Conservation (phyloP, 176 grass and related monocot species). For the Carex myosuroides region DNA sequence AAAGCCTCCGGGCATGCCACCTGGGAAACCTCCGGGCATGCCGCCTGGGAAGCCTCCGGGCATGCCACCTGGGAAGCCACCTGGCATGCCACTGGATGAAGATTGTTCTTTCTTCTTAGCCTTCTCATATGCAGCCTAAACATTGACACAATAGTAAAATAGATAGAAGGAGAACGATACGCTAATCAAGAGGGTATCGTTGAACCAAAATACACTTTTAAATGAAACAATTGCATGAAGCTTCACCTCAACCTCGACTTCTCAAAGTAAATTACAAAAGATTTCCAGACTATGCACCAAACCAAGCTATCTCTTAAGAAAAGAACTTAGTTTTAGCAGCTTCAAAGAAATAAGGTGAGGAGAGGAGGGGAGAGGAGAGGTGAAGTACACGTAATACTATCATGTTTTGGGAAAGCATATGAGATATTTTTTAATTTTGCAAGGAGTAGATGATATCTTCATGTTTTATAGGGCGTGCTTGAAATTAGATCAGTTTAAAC, state of each 20-base stretch:
- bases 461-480: neutral
- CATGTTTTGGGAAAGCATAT: neutral
- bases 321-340: neutral
- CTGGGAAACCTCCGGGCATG: too few relatives aligned
- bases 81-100: constrained; percentile 50
- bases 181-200: neutral
- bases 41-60: constrained; percentile 21
- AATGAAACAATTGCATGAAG: neutral
- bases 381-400: neutral
- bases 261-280: neutral
- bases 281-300: neutral
- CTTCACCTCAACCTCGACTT: neutral
- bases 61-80: constrained; percentile 38
- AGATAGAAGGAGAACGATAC: neutral
- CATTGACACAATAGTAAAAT: constrained; percentile 18
- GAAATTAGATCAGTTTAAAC: neutral
- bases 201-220: neutral
- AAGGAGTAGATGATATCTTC: neutral
- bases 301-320: neutral
- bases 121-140: constrained; percentile 91
- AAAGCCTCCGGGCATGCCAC: constrained; percentile 21
- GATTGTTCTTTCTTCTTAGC: constrained; percentile 79
- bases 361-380: neutral
- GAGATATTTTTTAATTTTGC: neutral
- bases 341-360: neutral